Evolutionary conservation across 1,284 basidiomycete genomes (phyloP).

Genomic region (Taiwanofungus camphoratus): DNA sequence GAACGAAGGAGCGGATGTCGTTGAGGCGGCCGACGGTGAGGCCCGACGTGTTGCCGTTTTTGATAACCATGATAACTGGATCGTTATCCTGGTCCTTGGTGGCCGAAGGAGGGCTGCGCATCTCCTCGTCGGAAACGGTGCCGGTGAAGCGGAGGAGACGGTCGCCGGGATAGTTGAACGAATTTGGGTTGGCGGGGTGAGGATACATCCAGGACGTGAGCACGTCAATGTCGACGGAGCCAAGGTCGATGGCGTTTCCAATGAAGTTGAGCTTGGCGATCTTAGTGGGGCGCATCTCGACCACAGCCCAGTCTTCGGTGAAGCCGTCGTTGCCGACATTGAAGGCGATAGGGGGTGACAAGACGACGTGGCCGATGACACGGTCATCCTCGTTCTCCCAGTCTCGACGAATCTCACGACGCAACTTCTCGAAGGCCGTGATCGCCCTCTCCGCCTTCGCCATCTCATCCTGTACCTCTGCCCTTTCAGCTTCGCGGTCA

Average conservation of each 20-base stretch:
- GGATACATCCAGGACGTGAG: conserved; percentile 18
- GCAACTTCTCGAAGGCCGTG: conserved; percentile 19
- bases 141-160: conserved; percentile 18
- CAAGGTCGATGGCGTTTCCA: conserved; percentile 20
- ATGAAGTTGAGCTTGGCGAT: conserved; percentile 20
- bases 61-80: conserved; percentile 11
- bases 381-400: conserved; percentile 23
- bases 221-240: conserved; percentile 8
- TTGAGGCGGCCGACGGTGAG: conserved; percentile 20
- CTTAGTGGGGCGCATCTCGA: conserved; percentile 29
- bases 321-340: conserved; percentile 17
- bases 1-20: conserved; percentile 18
- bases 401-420: conserved; percentile 19
- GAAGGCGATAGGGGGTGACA: conserved; percentile 23
- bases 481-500: conserved; percentile 9
- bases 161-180: conserved; percentile 20
- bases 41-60: conserved; percentile 9
- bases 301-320: conserved; percentile 30
- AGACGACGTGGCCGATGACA: conserved; percentile 27
- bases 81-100: conserved; percentile 11
- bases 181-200: conserved; percentile 8
- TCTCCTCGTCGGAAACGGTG: conserved; percentile 13
- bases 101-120: conserved; percentile 3
- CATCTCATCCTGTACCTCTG: conserved; percentile 8
- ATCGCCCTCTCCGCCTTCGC: conserved; percentile 19